Conservation (phyloP, 768 basidiomycete genomes). For the Psilocybe azurescens region DNA sequence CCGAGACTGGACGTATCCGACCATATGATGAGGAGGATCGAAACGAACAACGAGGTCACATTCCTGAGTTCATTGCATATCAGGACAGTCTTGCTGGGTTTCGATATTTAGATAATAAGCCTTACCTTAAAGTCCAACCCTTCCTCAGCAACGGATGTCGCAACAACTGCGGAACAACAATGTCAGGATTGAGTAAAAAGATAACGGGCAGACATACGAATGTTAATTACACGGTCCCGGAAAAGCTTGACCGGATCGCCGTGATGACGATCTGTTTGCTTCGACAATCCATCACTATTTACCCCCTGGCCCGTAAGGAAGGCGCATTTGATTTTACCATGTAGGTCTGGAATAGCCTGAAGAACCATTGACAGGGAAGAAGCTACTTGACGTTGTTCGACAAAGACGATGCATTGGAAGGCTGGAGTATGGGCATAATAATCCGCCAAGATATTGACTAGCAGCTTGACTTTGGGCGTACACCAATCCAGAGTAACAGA, state of each 20-base stretch:
- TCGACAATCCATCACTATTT: conserved; percentile 45
- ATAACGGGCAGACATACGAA: conserved; percentile 51
- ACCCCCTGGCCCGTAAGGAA: conserved; percentile 77
- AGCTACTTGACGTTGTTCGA: conserved; percentile 84
- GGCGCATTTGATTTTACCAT: conserved; percentile 60
- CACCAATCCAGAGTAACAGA: conserved; percentile 64
- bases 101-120: not conserved
- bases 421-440: conserved; percentile 46
- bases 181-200: not conserved
- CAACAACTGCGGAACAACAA: conserved; percentile 57
- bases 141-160: conserved; percentile 91
- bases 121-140: conserved; percentile 87
- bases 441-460: conserved; percentile 64
- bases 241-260: conserved; percentile 70
- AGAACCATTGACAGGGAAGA: conserved; percentile 70
- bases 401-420: conserved; percentile 88
- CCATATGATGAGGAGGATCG: conserved; percentile 81
- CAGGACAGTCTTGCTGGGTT: not conserved
- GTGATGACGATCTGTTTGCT: conserved; percentile 46
- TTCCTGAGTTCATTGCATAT: conserved; percentile 48
- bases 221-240: conserved; percentile 65
- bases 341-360: conserved; percentile 60
- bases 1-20: conserved; percentile 88
- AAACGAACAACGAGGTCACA: conserved; percentile 90
- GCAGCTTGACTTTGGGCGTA: conserved; percentile 70